A percentile compares a stretch with the other conserved stretches of the same genome.
These are phyloP conservation scores for Rheum nobile DNA, from an alignment of 148 eudicot species.

Conservation along the genomic window DNA sequence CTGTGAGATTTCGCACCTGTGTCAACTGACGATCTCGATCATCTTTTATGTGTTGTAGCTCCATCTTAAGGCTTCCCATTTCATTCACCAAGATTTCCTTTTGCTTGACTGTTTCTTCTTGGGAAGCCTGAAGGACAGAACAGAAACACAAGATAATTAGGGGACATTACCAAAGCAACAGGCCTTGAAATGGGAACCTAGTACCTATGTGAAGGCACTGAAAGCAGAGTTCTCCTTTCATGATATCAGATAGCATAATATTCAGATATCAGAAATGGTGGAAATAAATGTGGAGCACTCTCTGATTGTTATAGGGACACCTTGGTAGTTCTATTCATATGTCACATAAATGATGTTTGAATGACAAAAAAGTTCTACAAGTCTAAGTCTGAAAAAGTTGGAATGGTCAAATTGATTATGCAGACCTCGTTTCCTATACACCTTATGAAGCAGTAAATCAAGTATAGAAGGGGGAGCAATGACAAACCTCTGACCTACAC, in stretches of 20 bases:
- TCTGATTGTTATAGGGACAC: not conserved
- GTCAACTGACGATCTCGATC: slow-evolving; percentile 68
- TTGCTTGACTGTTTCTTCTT: slow-evolving; percentile 62
- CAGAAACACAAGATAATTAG: not conserved
- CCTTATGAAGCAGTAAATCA: not conserved
- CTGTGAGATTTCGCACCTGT: slow-evolving; percentile 43
- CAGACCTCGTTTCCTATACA: no score
- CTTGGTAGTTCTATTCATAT: not conserved
- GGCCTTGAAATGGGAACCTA: not conserved
- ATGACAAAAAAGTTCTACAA: not conserved
- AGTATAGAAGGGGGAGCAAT: not conserved
- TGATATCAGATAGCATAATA: not conserved
- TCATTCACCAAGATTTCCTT: slow-evolving; percentile 64
- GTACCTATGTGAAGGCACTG: not conserved
- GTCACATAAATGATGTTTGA: not conserved
- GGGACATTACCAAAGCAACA: not conserved
- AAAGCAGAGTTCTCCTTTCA: not conserved
- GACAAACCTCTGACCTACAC: not conserved
- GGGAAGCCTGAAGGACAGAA: slow-evolving; percentile 34
- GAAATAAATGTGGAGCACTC: not conserved
- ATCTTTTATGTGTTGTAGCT: slow-evolving; percentile 68
- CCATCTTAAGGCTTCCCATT: slow-evolving; percentile 55
- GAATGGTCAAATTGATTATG: not conserved
- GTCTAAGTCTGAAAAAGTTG: not conserved
- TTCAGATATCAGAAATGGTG: not conserved